Evolutionary conservation across 345 rosid species (phyloP).

Genomic region (Gossypium sturtianum): DNA sequence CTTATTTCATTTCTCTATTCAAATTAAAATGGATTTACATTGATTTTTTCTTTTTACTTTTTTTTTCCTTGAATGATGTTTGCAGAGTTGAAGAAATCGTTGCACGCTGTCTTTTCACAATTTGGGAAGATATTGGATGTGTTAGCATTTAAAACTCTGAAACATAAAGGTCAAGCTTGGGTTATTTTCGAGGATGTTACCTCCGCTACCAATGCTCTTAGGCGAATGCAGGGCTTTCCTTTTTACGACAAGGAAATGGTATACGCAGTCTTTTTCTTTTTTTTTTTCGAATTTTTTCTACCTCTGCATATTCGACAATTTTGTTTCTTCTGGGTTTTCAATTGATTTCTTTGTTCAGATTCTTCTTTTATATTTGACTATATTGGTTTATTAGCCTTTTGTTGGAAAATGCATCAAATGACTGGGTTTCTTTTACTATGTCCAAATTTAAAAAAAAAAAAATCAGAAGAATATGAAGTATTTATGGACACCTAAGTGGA

Average conservation of each 20-base stretch:
- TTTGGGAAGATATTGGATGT: constrained; percentile 92
- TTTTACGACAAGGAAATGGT: constrained; percentile 96
- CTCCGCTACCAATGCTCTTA: constrained; percentile 68
- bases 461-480: not conserved
- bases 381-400: not conserved
- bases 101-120: constrained; percentile 82
- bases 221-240: constrained; percentile 87
- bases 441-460: not conserved
- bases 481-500: not conserved
- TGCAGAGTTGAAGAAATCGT: constrained; percentile 84
- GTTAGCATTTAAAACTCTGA: constrained; percentile 85
- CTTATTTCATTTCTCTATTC: not conserved
- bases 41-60: not conserved
- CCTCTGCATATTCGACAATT: not conserved
- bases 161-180: constrained; percentile 99
- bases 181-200: constrained; percentile 45
- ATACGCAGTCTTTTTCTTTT: not conserved
- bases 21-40: not conserved
- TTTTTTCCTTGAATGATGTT: not conserved
- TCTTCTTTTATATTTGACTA: not conserved
- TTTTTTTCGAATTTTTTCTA: too few species aligned
- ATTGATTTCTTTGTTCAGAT: not conserved
- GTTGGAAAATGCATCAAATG: not conserved
- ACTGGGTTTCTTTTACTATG: not conserved
- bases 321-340: not conserved